Evolutionary conservation across 139 green algal genomes (phyloP), one percentile per base, ranked within the genome.

Genomic region (Coelastrella sp.): DNA sequence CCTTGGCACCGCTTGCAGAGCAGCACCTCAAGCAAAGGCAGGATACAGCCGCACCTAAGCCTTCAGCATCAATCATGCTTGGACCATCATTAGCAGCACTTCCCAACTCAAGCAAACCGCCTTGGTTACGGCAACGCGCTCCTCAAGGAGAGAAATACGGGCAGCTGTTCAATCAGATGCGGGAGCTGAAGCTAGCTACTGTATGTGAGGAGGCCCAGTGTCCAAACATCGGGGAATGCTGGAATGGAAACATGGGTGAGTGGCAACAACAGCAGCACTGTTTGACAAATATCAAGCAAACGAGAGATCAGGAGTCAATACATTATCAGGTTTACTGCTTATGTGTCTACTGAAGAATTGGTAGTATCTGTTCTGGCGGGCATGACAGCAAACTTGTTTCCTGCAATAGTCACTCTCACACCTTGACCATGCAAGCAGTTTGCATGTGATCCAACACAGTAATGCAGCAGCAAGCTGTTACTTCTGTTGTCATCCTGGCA

Each of bases 121-220:
- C 92, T 11, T 99, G 97, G 97, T 92, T 99, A 80, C 92, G 97
- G 2, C 97, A 99, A 87, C 85, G 51, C 27, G 97, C 95, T 2
- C 94, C 97, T 0, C 95, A 98, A 68, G 97, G 97, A 11, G 93
- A 98, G 43, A 90, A 94, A 1, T 99, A 96, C 68, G 69, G 92
- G 13, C 92, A 96, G 66, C 86, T 99, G 3, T 94, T 94, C 40
- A 75, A 89, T 7, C 90, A 94, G 78, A 89, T 98, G 59, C 87
- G 91, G 3, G 89, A 74, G 1, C 90, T 99, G 37, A 94, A 95
- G 72, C 92, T 99, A 11, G 86, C 92, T 23, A 99, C 96, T 21
- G 95, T 98, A 45, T 98, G 95, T 87, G 94, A 98, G 84, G 94
- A 98, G 87, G 95, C 95, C n/a, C 91, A 95, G 89, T 98, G 95